These are phyloP conservation scores for Kwoniella botswanensis DNA, from an alignment of 768 basidiomycete species.

Conservation along the genomic window DNA sequence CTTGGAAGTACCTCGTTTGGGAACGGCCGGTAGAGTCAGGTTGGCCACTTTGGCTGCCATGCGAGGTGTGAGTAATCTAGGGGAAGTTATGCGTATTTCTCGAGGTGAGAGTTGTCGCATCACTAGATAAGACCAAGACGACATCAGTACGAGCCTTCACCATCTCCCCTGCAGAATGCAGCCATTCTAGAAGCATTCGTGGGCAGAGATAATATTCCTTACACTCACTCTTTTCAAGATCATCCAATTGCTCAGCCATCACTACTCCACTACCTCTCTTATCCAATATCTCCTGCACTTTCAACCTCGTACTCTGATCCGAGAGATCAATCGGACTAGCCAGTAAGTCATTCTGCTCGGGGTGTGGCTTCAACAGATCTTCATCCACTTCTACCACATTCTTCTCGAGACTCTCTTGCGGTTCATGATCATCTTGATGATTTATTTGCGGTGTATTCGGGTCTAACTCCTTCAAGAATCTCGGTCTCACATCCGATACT, in stretches of 20 bases:
- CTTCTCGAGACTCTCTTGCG: constrained; percentile 25
- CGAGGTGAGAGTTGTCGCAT: constrained; percentile 55
- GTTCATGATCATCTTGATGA: constrained; percentile 12
- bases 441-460: background rate
- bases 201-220: background rate
- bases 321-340: constrained; percentile 49
- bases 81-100: constrained; percentile 54
- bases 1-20: constrained; percentile 14
- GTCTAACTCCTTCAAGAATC: constrained; percentile 35
- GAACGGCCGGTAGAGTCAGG: constrained; percentile 19
- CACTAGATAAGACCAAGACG: constrained; percentile 29
- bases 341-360: constrained; percentile 29
- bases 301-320: constrained; percentile 22
- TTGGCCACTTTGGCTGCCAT: constrained; percentile 45
- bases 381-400: constrained; percentile 5
- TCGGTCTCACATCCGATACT: constrained; percentile 28
- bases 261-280: constrained; percentile 56
- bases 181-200: background rate
- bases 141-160: background rate
- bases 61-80: constrained; percentile 41
- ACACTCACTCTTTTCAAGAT: constrained; percentile 54
- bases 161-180: too few species aligned
- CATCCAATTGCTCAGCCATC: constrained; percentile 55
- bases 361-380: constrained; percentile 9
- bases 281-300: constrained; percentile 38